Percentiles rank a stretch among this genome's conserved stretches.
Evolutionary conservation across 2,329 filamentous ascomycete genomes (phyloP).

Genomic region (Stagonosporopsis rhizophila): DNA sequence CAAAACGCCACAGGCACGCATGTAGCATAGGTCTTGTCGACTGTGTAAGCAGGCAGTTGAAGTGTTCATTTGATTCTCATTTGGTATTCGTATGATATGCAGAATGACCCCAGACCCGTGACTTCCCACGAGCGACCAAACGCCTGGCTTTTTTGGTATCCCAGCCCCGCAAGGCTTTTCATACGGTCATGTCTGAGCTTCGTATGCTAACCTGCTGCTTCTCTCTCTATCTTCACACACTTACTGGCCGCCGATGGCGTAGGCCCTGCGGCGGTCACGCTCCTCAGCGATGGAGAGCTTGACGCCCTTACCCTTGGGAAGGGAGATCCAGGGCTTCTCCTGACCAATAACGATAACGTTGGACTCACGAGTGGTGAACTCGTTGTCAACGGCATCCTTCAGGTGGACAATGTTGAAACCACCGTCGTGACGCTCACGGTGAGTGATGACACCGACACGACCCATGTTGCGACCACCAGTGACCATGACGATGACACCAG

Average conservation of each 20-base stretch:
- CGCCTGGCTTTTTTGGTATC: slow-evolving; percentile 46
- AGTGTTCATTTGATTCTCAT: slow-evolving; percentile 37
- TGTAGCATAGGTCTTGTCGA: slow-evolving; percentile 5
- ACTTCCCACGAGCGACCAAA: slow-evolving; percentile 45
- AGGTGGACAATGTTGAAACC: slow-evolving; percentile 99
- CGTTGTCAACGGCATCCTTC: slow-evolving; percentile 99
- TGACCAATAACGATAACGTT: slow-evolving; percentile 99
- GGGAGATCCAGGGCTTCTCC: slow-evolving; percentile 99
- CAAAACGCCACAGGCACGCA: slow-evolving; percentile 11
- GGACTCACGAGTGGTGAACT: slow-evolving; percentile 97
- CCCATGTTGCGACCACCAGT: slow-evolving; percentile 99
- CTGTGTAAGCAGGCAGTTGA: slow-evolving; percentile 19
- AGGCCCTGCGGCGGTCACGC: slow-evolving; percentile 93
- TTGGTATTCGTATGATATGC: slow-evolving; percentile 47
- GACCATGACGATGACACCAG: slow-evolving; percentile 96
- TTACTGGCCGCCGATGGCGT: slow-evolving; percentile 62
- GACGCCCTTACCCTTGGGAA: slow-evolving; percentile 99
- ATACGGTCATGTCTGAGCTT: slow-evolving; percentile 37
- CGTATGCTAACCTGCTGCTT: slow-evolving; percentile 34
- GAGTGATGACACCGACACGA: slow-evolving; percentile 99
- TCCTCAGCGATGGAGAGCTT: slow-evolving; percentile 97
- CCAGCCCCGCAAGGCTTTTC: slow-evolving; percentile 36
- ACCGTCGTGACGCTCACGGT: slow-evolving; percentile 99
- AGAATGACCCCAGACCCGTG: slow-evolving; percentile 38
- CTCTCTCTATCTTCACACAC: slow-evolving; percentile 24